Base-by-base conservation (phyloP, 1,284 basidiomycete genomes). In the Nidula niveotomentosa region DNA sequence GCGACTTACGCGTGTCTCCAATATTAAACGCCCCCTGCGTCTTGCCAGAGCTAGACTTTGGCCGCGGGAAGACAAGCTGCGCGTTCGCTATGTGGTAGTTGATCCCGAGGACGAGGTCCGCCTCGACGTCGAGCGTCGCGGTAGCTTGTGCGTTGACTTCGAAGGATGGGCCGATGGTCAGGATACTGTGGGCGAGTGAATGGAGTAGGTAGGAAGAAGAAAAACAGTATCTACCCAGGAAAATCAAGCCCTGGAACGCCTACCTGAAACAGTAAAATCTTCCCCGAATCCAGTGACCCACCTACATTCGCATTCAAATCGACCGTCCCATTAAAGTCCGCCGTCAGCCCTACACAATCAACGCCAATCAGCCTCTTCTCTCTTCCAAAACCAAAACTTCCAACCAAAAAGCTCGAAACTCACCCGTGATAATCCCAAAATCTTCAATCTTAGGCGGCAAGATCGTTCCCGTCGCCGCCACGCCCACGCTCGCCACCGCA, bases 51-150 rank as follows among this genome's bases (percentile, higher is more conserved):
- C 18, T 10, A 41, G 37, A 41, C 23, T 23, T 41, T 1, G n/a
- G 46, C 0, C 73, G 69, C 8, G 80, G 80, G 72, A 81, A 82
- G 54, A 73, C 67, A 35, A 80, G 61, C 52, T 76, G 61, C 2
- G 75, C 75, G 12, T 75, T 69, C 13, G 65, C 59, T 43, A 76
- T 52, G 8, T 64, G 61, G 58, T 76, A 76, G 49, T 65, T 69
- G 17, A 81, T 58, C 18, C 69, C 75, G 45, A 80, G 71, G 3
- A 56, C 69, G 46, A 76, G 51, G 57, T 75, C 71, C 47, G 76
- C 66, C 48, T 71, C 65, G 18, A 74, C 50, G 36, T 74, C 74
- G 15, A 81, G 61, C 1, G 55, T 61, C 13, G 73, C 72, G 6
- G 56, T 66, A 0, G 69, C 74, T 54, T 70, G 65, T 8, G 67